phyloP scores from a whole-genome alignment of 1,284 basidiomycete species.

The Athelia psychrophila region DNA sequence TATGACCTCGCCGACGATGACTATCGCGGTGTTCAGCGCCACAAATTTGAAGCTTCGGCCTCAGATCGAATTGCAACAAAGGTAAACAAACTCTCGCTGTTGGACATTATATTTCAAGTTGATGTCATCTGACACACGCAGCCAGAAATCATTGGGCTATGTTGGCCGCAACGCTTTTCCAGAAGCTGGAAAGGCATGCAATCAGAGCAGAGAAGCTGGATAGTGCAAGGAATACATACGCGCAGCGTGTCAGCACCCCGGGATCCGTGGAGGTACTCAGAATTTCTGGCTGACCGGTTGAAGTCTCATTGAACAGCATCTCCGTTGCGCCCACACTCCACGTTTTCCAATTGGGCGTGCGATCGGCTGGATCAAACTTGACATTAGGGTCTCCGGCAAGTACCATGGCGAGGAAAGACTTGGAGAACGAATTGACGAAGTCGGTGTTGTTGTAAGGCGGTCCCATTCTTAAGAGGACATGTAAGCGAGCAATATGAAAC shows the following conservation, averaged over 20 bases:
- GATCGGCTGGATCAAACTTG: conserved; percentile 23
- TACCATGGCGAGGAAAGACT: conserved; percentile 37
- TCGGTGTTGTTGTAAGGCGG: conserved; percentile 31
- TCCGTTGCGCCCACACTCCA: conserved; percentile 21
- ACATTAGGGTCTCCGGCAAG: conserved; percentile 32
- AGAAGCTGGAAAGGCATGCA: too few species aligned
- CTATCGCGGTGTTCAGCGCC: too few species aligned
- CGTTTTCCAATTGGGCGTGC: conserved; percentile 25
- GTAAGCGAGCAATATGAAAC: conserved; percentile 5
- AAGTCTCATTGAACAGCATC: conserved; percentile 35
- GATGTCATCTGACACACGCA: too few species aligned
- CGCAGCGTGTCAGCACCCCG: conserved; percentile 25
- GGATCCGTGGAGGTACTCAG: conserved; percentile 17
- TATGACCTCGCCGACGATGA: too few species aligned
- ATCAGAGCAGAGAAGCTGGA: too few species aligned
- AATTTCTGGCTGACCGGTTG: conserved; percentile 20
- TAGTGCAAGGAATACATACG: conserved; percentile 14
- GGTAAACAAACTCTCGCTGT: too few species aligned
- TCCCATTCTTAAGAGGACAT: background rate
- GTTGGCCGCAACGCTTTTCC: too few species aligned
- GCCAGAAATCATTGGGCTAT: too few species aligned
- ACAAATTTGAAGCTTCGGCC: too few species aligned
- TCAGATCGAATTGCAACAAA: too few species aligned
- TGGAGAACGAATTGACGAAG: conserved; percentile 36
- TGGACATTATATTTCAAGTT: too few species aligned